Percentiles rank a stretch among this genome's conserved stretches.
These are phyloP conservation scores for Calonectria hawksworthii DNA, from an alignment of 2,329 filamentous ascomycete species.

Conservation along the genomic window DNA sequence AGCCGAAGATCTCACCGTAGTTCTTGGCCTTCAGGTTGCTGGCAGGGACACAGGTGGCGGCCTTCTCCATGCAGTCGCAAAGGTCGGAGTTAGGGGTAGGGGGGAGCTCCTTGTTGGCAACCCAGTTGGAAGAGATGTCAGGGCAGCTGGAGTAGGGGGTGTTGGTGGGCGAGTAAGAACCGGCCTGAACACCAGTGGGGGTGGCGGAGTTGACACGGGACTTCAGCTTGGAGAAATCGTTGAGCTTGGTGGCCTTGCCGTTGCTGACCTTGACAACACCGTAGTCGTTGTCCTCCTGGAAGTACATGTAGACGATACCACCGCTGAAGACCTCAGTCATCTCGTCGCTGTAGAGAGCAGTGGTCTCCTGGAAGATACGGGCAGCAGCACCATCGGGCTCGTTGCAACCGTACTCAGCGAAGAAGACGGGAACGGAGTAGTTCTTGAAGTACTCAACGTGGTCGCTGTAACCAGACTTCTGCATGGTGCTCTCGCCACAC, in stretches of 20 bases:
- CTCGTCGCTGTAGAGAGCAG: conserved; percentile 80
- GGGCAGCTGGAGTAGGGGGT: conserved; percentile 78
- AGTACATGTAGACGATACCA: conserved; percentile 99
- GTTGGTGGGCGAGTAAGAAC: conserved; percentile 81
- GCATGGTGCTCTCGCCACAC: conserved; percentile 89
- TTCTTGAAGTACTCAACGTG: conserved; percentile 88
- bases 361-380: conserved; percentile 89
- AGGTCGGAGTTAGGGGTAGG: conserved; percentile 83
- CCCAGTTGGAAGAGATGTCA: conserved; percentile 74
- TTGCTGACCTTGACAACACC: conserved; percentile 78
- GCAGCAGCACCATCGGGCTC: conserved; percentile 68
- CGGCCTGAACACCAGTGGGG: conserved; percentile 75
- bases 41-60: conserved; percentile 67
- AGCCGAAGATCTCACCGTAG: conserved; percentile 79
- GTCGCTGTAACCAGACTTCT: conserved; percentile 82
- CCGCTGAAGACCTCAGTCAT: conserved; percentile 94
- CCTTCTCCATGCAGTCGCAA: conserved; percentile 88
- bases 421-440: conserved; percentile 96
- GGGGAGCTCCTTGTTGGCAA: conserved; percentile 75
- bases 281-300: conserved; percentile 90
- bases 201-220: conserved; percentile 77
- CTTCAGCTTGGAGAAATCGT: conserved; percentile 82
- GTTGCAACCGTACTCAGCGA: conserved; percentile 99
- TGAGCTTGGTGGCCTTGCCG: conserved; percentile 73
- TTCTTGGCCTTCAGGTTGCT: conserved; percentile 68